Base-by-base conservation (phyloP, 2,329 filamentous ascomycete species). In the Colletotrichum sp. region DNA sequence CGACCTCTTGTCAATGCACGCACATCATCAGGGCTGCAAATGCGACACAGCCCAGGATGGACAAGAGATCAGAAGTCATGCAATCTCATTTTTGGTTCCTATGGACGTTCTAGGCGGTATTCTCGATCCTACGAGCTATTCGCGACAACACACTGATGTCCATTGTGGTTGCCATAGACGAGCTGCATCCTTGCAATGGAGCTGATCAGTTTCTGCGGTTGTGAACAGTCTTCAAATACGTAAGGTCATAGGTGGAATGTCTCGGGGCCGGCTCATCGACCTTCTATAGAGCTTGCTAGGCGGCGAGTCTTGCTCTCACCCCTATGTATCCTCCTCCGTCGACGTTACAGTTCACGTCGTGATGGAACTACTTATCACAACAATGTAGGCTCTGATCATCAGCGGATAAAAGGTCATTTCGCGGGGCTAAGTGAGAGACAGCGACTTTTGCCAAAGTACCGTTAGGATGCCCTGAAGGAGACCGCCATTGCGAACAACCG, bases 201-300 rank as follows among this genome's bases (percentile, higher is more conserved):
- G 39, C 39, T 43, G 39, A 4, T 2, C 18, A 43, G 5, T 43
- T 1, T 43, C 9, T n/a, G 39, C 1, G 39, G 9, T 43, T n/a
- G 3, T n/a, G 0, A 2, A 4, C 39, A n/a, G 18, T 48, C 18
- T 1, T 48, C 3, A 48, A 48, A 21, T 0, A 2, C 1, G 18
- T 48, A n/a, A 7, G 9, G 7, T n/a, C 39, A n/a, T 4, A n/a
- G 39, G 39, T 21, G 10, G 1, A 48, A 21, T 1, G n/a, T 48
- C n/a, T 7, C 43, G 3, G 9, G 10, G 43, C 18, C 6, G 43
- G n/a, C 43, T 48, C 43, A 21, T 21, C 2, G 9, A 4, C 10
- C 43, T 48, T 21, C 6, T 48, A 48, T 7, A 21, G 43, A 48
- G 10, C 43, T 7, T 21, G 9, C 18, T 48, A 48, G 10, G 7